Evolutionary conservation across 2,329 filamentous ascomycete genomes (phyloP).

Genomic region (Xylariomycetidae sp.): DNA sequence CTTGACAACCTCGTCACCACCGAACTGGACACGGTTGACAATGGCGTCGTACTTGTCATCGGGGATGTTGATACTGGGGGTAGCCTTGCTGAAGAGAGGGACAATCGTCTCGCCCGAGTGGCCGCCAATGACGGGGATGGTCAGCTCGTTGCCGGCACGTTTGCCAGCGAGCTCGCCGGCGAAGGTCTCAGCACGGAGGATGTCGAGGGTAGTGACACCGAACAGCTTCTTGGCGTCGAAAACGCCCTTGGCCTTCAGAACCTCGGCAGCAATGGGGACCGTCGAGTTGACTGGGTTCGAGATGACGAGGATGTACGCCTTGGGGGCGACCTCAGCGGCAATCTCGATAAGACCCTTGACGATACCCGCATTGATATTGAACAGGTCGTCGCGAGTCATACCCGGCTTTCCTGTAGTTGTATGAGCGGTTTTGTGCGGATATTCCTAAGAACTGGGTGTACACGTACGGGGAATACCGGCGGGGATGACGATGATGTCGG

Average conservation of each 20-base stretch:
- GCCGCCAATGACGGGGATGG: conserved; percentile 88
- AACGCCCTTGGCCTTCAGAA: conserved; percentile 86
- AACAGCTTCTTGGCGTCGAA: conserved; percentile 96
- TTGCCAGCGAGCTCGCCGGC: conserved; percentile 79
- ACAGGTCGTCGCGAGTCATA: conserved; percentile 98
- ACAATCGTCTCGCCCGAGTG: conserved; percentile 99
- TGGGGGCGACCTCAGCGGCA: conserved; percentile 80
- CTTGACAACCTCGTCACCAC: conserved; percentile 94
- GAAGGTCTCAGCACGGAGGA: conserved; percentile 97
- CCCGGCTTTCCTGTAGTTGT: conserved; percentile 78
- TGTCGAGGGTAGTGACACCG: conserved; percentile 96
- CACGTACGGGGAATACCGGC: conserved; percentile 91
- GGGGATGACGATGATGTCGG: conserved; percentile 94
- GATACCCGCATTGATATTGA: conserved; percentile 99
- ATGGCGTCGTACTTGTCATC: conserved; percentile 85
- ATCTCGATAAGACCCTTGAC: conserved; percentile 90
- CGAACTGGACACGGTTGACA: conserved; percentile 94
- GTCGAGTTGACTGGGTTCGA: conserved; percentile 99
- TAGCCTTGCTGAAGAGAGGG: conserved; percentile 88
- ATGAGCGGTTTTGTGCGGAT: conserved; percentile 16
- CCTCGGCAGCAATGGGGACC: conserved; percentile 93
- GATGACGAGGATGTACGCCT: conserved; percentile 93
- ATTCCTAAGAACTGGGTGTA: neutral
- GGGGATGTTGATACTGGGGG: conserved; percentile 73
- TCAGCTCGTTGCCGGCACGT: conserved; percentile 74